These are phyloP conservation scores for Nitzschia palea DNA, from an alignment of 108 stramenopile genomes.

Conservation along the genomic window DNA sequence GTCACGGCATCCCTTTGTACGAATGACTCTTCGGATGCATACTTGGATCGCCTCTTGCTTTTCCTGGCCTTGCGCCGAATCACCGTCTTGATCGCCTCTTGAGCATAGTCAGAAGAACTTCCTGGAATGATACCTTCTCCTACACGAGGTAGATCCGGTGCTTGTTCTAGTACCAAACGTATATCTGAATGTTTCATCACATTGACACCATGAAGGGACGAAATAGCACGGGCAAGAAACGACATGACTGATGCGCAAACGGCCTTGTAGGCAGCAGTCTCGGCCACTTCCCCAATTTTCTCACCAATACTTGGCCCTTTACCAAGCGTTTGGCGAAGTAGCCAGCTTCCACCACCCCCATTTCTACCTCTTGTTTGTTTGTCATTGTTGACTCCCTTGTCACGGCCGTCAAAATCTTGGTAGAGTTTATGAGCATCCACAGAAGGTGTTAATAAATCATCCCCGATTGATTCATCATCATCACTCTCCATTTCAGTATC, in stretches of 20 bases:
- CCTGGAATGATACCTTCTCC: conserved; percentile 39
- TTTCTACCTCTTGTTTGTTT: conserved; percentile 21
- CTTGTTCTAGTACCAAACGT: conserved; percentile 67
- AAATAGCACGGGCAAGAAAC: conserved; percentile 64
- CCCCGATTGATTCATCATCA: conserved; percentile 65
- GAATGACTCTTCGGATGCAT: conserved; percentile 49
- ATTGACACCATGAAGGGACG: conserved; percentile 81
- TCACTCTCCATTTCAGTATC: conserved; percentile 54
- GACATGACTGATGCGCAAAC: conserved; percentile 75
- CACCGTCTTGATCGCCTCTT: conserved; percentile 70
- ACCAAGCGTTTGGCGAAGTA: conserved; percentile 73
- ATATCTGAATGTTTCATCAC: conserved; percentile 87
- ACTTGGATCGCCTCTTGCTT: conserved; percentile 38
- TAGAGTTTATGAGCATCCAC: conserved; percentile 64
- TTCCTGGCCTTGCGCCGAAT: conserved; percentile 57
- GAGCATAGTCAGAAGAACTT: conserved; percentile 35
- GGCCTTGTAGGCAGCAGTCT: conserved; percentile 82
- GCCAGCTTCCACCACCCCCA: conserved; percentile 83
- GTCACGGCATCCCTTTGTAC: conserved; percentile 85
- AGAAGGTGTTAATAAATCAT: conserved; percentile 66
- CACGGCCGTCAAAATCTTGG: conserved; percentile 27
- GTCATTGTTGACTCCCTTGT: conserved; percentile 12
- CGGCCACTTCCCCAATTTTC: conserved; percentile 81
- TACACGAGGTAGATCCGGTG: conserved; percentile 77
- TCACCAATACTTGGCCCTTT: conserved; percentile 76